phyloP scores from a whole-genome alignment of 140 eudicot species.

The Senecio squalidus region DNA sequence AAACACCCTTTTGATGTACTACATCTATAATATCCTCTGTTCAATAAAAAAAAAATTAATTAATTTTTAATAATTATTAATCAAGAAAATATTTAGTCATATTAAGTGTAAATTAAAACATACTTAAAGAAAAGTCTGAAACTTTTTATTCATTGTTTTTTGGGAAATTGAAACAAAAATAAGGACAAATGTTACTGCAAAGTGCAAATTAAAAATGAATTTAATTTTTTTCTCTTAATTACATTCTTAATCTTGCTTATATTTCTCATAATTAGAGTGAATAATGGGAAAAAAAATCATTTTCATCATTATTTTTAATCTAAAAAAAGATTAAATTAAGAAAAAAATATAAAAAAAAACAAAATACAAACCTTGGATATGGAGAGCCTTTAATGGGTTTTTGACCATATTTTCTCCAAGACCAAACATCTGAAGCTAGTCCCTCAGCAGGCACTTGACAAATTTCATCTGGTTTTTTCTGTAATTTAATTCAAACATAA shows the following conservation, averaged over 20 bases:
- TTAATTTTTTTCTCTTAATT: too few species aligned
- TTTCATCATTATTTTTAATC: too few species aligned
- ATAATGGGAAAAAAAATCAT: too few species aligned
- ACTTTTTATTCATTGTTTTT: too few species aligned
- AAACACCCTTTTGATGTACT: slow-evolving; percentile 93
- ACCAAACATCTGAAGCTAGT: slow-evolving; percentile 91
- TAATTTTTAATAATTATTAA: neutral
- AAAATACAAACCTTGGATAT: slow-evolving; percentile 71
- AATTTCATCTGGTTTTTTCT: slow-evolving; percentile 84
- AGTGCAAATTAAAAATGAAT: too few species aligned
- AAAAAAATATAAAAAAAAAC: neutral
- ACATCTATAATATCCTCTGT: slow-evolving; percentile 95
- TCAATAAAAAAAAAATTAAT: neutral
- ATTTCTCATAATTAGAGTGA: too few species aligned
- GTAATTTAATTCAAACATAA: slow-evolving; percentile 8
- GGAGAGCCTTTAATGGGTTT: slow-evolving; percentile 99
- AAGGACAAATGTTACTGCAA: too few species aligned
- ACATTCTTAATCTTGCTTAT: too few species aligned
- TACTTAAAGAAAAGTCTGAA: too few species aligned
- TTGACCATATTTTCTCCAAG: slow-evolving; percentile 99
- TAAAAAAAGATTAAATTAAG: neutral
- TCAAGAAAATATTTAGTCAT: neutral
- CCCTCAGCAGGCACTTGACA: slow-evolving; percentile 95
- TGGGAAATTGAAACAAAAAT: too few species aligned
- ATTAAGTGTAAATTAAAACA: neutral